Evolutionary conservation across 805 yeast genomes (phyloP).

Genomic region (Kregervanrija delftensis): DNA sequence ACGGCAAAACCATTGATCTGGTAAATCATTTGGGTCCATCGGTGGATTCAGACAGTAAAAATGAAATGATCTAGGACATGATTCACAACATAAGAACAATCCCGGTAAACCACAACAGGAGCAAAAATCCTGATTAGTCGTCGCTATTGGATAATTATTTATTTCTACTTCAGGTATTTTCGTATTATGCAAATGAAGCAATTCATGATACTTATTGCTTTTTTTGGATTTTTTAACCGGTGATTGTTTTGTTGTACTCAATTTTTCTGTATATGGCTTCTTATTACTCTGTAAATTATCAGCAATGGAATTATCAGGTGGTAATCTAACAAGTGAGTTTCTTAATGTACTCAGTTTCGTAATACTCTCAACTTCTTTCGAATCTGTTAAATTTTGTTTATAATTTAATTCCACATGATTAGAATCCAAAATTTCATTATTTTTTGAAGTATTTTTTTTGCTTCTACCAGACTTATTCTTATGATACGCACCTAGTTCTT

Average conservation of each 20-base stretch:
- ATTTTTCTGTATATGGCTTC: not conserved
- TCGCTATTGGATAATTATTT: slow-evolving; percentile 15
- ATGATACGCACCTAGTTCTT: slow-evolving; percentile 32
- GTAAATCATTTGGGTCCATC: slow-evolving; percentile 59
- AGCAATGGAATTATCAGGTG: not conserved
- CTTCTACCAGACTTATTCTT: slow-evolving; percentile 5
- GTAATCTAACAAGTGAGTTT: not conserved
- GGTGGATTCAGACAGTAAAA: slow-evolving; percentile 92
- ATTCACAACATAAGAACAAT: slow-evolving; percentile 85
- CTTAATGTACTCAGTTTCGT: slow-evolving; percentile 13
- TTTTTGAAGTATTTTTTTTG: slow-evolving; percentile 8
- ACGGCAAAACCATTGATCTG: slow-evolving; percentile 86
- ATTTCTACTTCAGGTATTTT: slow-evolving; percentile 15
- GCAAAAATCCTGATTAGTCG: slow-evolving; percentile 79
- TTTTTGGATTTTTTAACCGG: slow-evolving; percentile 14
- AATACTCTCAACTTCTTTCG: slow-evolving; percentile 4
- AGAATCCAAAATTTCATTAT: no score
- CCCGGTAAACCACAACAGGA: slow-evolving; percentile 89
- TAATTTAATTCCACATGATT: slow-evolving; percentile 11
- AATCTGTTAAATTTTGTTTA: slow-evolving; percentile 14
- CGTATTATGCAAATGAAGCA: slow-evolving; percentile 4
- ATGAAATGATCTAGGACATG: slow-evolving; percentile 89
- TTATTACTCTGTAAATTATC: not conserved
- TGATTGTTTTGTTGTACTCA: not conserved
- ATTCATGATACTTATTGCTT: not conserved